A percentile compares a stretch with the other conserved stretches of the same genome.
Conservation (phyloP, 345 rosid species). For the Eucalyptus victrix region DNA sequence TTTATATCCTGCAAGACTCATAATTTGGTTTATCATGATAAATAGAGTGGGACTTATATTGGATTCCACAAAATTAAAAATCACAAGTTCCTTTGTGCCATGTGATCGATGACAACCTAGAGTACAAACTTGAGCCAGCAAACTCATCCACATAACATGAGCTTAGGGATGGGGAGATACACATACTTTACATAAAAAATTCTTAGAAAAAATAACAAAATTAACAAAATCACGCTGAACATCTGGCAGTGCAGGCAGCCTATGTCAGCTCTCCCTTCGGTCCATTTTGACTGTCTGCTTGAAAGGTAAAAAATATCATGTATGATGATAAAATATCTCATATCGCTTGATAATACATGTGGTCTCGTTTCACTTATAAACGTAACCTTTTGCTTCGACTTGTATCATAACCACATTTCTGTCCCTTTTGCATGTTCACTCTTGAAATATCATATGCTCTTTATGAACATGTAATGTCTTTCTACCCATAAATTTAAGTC, state of each 20-base stretch:
- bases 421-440: background rate
- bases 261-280: background rate
- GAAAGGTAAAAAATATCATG: background rate
- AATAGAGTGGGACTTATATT: background rate
- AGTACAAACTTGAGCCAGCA: background rate
- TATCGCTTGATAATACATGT: background rate
- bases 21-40: background rate
- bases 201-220: background rate
- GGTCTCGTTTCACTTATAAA: no score
- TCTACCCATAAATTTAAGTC: background rate
- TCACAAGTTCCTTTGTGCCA: background rate
- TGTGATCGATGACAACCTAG: background rate
- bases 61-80: background rate
- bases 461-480: background rate
- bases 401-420: background rate
- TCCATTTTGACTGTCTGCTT: no score
- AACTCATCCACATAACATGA: background rate
- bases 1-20: background rate
- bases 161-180: background rate
- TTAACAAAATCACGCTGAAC: background rate
- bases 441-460: no score
- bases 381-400: accelerated
- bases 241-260: background rate
- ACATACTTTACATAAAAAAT: background rate
- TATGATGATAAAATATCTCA: background rate